These are phyloP conservation scores for Curvularia eragrostidis DNA, from an alignment of 2,329 filamentous ascomycete species.

Conservation along the genomic window DNA sequence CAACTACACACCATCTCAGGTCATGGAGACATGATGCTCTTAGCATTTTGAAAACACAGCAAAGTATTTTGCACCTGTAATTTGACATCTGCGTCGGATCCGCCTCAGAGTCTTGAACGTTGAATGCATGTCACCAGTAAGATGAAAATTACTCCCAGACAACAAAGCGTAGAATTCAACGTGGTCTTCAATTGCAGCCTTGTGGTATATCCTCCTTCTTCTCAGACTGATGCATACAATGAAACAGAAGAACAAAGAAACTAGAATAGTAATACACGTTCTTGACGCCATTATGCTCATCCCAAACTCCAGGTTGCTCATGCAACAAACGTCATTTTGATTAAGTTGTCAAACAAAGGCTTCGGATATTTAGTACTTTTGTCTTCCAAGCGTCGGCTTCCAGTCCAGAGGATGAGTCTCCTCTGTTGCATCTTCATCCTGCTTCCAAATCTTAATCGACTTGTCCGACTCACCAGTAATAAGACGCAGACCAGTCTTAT, in stretches of 20 bases:
- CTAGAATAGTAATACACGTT: constrained; percentile 12
- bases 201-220: neutral
- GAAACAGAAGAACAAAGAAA: neutral
- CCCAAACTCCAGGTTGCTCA: constrained; percentile 10
- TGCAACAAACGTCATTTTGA: neutral
- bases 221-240: neutral
- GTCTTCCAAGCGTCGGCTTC: constrained; percentile 79
- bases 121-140: neutral
- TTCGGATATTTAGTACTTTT: constrained; percentile 63
- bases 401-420: constrained; percentile 92
- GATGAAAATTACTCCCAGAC: neutral
- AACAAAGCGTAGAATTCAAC: neutral
- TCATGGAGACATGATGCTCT: neutral
- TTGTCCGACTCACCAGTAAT: constrained; percentile 97
- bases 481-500: constrained; percentile 83
- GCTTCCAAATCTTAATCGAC: constrained; percentile 92
- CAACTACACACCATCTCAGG: neutral
- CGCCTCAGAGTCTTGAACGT: neutral
- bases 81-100: neutral
- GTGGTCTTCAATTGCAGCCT: neutral
- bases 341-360: neutral
- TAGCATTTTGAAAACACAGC: neutral
- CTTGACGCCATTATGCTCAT: constrained; percentile 9
- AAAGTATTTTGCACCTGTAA: neutral
- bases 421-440: constrained; percentile 86